phyloP scores from a whole-genome alignment of 1,284 basidiomycete genomes.

The Irpex rosettiformis region DNA sequence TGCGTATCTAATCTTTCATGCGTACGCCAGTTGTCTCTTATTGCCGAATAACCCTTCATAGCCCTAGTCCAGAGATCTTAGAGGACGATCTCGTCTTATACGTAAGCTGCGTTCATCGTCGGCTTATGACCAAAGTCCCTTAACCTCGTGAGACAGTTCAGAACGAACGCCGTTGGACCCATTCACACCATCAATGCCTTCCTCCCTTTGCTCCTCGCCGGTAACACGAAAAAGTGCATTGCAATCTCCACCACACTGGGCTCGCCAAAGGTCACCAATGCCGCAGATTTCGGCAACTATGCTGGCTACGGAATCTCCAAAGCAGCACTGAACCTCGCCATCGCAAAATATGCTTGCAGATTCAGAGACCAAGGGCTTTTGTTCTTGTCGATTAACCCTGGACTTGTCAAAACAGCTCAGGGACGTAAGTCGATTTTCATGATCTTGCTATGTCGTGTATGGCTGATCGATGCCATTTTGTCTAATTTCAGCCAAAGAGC shows the following conservation, averaged over 20 bases:
- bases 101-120: constrained; percentile 13
- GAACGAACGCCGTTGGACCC: constrained; percentile 34
- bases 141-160: constrained; percentile 18
- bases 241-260: constrained; percentile 17
- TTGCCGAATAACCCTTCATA: background rate
- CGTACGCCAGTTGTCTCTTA: background rate
- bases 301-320: constrained; percentile 34
- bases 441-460: background rate
- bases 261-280: constrained; percentile 28
- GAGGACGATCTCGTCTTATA: constrained; percentile 21
- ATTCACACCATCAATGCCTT: constrained; percentile 35
- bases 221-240: constrained; percentile 13
- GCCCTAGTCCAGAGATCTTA: constrained; percentile 14
- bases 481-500: background rate
- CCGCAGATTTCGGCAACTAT: constrained; percentile 6
- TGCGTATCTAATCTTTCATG: constrained; percentile 5
- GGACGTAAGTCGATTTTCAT: background rate
- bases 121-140: background rate
- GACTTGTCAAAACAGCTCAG: constrained; percentile 29
- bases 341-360: constrained; percentile 34
- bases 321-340: constrained; percentile 35
- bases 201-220: constrained; percentile 34
- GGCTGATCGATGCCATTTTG: background rate
- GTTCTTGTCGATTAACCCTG: constrained; percentile 34
- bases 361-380: constrained; percentile 32